These are phyloP conservation scores for Sugiyamaella valdiviana DNA, from an alignment of 805 yeast species.

Conservation along the genomic window DNA sequence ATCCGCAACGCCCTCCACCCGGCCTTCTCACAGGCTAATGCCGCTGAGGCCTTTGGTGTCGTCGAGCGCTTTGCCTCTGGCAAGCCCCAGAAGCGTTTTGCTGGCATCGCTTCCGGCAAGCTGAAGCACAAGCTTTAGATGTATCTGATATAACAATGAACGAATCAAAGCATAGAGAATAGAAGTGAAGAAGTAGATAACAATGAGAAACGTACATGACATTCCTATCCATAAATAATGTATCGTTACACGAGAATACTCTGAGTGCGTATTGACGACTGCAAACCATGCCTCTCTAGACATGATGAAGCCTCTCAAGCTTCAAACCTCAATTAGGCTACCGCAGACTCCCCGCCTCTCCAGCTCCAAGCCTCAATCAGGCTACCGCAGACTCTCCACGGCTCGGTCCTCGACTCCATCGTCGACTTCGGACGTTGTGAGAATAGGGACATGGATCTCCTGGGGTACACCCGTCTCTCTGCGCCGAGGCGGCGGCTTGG, in stretches of 20 bases:
- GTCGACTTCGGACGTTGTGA: slow-evolving; percentile 24
- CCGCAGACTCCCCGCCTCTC: slow-evolving; percentile 33
- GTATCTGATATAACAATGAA: neutral
- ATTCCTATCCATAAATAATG: neutral
- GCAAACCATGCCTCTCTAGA: too few relatives aligned
- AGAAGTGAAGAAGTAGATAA: neutral
- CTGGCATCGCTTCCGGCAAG: slow-evolving; percentile 45
- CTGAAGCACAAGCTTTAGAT: slow-evolving; percentile 56
- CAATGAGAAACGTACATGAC: too few relatives aligned
- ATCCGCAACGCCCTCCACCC: slow-evolving; percentile 32
- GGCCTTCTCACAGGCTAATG: slow-evolving; percentile 44
- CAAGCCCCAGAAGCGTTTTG: slow-evolving; percentile 64
- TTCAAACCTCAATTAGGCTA: too few relatives aligned
- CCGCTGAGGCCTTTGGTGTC: slow-evolving; percentile 65
- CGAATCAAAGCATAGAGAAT: neutral
- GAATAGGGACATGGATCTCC: slow-evolving; percentile 27
- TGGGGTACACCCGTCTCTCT: slow-evolving; percentile 14
- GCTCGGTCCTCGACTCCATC: slow-evolving; percentile 30
- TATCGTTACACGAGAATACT: neutral
- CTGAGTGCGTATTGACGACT: too few relatives aligned
- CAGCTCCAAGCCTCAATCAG: too few relatives aligned
- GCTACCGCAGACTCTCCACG: slow-evolving; percentile 33
- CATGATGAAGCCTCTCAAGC: too few relatives aligned
- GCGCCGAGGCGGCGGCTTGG: slow-evolving; percentile 3
- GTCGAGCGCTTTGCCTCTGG: slow-evolving; percentile 65